phyloP scores from a whole-genome alignment of 257 asterid genomes.

The Solanum sitiens region DNA sequence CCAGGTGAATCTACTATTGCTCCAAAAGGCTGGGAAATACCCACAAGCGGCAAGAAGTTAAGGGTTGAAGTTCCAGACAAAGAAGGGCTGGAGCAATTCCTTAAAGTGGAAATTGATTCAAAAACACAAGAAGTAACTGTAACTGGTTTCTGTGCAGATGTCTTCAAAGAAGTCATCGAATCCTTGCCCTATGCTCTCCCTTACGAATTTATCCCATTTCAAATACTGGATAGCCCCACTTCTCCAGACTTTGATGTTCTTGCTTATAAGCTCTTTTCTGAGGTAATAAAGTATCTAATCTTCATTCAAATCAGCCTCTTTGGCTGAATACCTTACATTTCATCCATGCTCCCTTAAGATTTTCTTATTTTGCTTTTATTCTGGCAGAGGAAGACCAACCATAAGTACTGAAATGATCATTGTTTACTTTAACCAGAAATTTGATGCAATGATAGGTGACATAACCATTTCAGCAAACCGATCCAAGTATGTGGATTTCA shows the following conservation, averaged over 20 bases:
- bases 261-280: neutral
- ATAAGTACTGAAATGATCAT: neutral
- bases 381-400: neutral
- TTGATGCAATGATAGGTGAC: slow-evolving; percentile 37
- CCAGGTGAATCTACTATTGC: slow-evolving; percentile 25
- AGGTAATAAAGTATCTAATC: slow-evolving; percentile 5
- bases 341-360: neutral
- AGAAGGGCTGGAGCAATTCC: slow-evolving; percentile 22
- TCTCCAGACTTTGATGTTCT: neutral
- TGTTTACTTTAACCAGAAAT: slow-evolving; percentile 7
- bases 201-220: neutral
- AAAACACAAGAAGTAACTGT: neutral
- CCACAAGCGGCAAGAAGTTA: slow-evolving; percentile 14
- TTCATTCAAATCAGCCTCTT: neutral
- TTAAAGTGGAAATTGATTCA: slow-evolving; percentile 7
- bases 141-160: neutral
- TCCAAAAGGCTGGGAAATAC: slow-evolving; percentile 49
- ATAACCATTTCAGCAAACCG: slow-evolving; percentile 23
- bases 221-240: neutral
- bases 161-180: neutral
- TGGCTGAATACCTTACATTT: neutral
- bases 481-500: slow-evolving; percentile 30
- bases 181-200: neutral
- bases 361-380: neutral
- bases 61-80: slow-evolving; percentile 30